phyloP scores from a whole-genome alignment of 2,329 filamentous ascomycete species.

The Bipolaris gigantea region DNA sequence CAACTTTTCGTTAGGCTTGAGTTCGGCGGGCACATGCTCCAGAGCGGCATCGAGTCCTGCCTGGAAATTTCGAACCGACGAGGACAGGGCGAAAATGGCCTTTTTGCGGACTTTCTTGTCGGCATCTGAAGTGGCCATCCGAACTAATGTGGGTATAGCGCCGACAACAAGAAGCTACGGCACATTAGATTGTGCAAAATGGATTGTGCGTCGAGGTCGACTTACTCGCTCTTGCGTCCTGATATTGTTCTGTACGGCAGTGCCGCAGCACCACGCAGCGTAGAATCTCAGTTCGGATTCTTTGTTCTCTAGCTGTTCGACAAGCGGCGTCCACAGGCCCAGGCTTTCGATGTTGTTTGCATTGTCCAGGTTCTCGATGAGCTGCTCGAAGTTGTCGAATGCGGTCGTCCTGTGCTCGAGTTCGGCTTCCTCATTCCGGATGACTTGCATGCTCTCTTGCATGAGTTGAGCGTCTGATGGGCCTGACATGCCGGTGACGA shows the following conservation, averaged over 20 bases:
- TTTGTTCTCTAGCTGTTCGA: slow-evolving; percentile 67
- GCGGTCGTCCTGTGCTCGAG: slow-evolving; percentile 23
- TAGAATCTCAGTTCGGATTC: slow-evolving; percentile 76
- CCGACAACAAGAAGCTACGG: slow-evolving; percentile 59
- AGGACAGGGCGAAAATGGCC: slow-evolving; percentile 86
- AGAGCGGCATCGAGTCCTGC: slow-evolving; percentile 67
- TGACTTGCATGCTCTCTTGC: slow-evolving; percentile 77
- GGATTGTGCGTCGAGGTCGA: background rate
- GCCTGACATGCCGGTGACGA: slow-evolving; percentile 12
- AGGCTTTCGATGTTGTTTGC: slow-evolving; percentile 87
- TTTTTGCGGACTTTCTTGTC: slow-evolving; percentile 73
- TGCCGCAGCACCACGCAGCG: slow-evolving; percentile 93
- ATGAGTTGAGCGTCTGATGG: slow-evolving; percentile 85
- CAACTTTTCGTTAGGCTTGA: slow-evolving; percentile 62
- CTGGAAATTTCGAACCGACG: slow-evolving; percentile 85
- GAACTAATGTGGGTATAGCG: slow-evolving; percentile 70
- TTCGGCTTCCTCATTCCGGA: slow-evolving; percentile 56
- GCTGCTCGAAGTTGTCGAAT: slow-evolving; percentile 35
- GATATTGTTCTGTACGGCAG: slow-evolving; percentile 94
- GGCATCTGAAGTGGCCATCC: slow-evolving; percentile 63
- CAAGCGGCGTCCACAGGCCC: slow-evolving; percentile 78
- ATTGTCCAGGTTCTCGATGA: slow-evolving; percentile 69
- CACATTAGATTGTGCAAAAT: slow-evolving; percentile 16
- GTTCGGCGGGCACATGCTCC: slow-evolving; percentile 66
- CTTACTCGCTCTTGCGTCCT: slow-evolving; percentile 74